Percentiles rank a stretch among this genome's conserved stretches.
phyloP scores from a whole-genome alignment of 768 basidiomycete species.

The Lactifluus piperatus region DNA sequence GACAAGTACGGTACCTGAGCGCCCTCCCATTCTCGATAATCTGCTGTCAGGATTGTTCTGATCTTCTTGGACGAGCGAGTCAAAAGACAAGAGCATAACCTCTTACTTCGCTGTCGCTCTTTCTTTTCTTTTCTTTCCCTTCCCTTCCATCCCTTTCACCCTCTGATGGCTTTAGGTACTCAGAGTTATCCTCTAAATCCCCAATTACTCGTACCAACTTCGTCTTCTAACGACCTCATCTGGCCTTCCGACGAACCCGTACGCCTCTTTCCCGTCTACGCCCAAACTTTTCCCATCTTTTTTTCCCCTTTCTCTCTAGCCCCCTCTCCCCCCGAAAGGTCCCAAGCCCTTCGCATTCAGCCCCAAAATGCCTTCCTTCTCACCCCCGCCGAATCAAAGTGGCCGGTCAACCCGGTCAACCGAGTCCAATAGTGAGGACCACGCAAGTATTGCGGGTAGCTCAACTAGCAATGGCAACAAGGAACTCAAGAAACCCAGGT shows the following conservation, averaged over 20 bases:
- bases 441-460: conserved; percentile 26
- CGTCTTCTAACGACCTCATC: background rate
- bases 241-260: conserved; percentile 21
- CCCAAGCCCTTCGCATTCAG: conserved; percentile 31
- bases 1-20: background rate
- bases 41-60: conserved; percentile 1
- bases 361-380: conserved; percentile 36
- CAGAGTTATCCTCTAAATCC: conserved; percentile 10
- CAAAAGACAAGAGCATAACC: background rate
- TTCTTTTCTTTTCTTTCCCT: no score
- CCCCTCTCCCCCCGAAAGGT: conserved; percentile 36
- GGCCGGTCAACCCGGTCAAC: conserved; percentile 22
- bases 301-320: conserved; percentile 26
- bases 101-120: background rate
- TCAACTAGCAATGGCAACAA: conserved; percentile 27
- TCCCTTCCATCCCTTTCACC: background rate
- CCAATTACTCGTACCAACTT: background rate
- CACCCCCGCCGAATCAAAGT: conserved; percentile 19
- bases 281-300: background rate
- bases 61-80: conserved; percentile 4
- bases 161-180: conserved; percentile 12
- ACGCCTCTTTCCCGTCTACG: background rate
- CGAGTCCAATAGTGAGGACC: conserved; percentile 27
- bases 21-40: background rate
- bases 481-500: conserved; percentile 41